phyloP scores from a whole-genome alignment of 1,139 yeast genomes.

The Wickerhamomyces sp. region DNA sequence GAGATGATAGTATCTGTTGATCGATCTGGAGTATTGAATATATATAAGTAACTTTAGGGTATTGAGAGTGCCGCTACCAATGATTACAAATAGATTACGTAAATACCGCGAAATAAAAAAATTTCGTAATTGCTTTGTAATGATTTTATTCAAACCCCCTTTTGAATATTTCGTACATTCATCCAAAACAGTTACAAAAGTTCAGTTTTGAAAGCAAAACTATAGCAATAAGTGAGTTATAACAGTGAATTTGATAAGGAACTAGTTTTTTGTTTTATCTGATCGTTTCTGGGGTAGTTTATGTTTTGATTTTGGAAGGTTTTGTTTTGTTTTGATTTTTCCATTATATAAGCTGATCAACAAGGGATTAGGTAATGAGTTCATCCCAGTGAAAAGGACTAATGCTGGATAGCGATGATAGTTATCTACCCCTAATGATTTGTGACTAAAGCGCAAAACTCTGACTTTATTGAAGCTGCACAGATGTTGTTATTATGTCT shows the following conservation, averaged over 20 bases:
- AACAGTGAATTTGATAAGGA: not conserved
- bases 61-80: not conserved
- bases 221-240: not conserved
- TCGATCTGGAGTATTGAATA: slow-evolving; percentile 55
- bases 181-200: slow-evolving; percentile 3
- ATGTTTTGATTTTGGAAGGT: not conserved
- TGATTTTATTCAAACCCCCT: not conserved
- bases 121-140: slow-evolving; percentile 13
- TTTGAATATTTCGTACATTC: not conserved
- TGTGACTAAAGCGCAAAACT: not conserved
- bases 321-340: slow-evolving; percentile 2
- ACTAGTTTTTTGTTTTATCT: not conserved
- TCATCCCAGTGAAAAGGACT: not conserved
- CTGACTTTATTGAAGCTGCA: too few species aligned
- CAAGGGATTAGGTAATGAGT: slow-evolving; percentile 4
- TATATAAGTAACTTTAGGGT: slow-evolving; percentile 41
- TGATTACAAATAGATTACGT: not conserved
- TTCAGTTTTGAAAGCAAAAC: not conserved
- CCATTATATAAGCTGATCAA: slow-evolving; percentile 4
- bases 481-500: too few species aligned
- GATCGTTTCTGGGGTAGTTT: not conserved
- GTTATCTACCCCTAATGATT: not conserved
- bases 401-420: not conserved
- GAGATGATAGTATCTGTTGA: slow-evolving; percentile 63
- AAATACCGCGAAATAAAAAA: not conserved